A percentile compares a stretch with the other conserved stretches of the same genome.
These are phyloP conservation scores for Bipolaris cookei DNA, from an alignment of 2,329 filamentous ascomycete species.

Conservation along the genomic window DNA sequence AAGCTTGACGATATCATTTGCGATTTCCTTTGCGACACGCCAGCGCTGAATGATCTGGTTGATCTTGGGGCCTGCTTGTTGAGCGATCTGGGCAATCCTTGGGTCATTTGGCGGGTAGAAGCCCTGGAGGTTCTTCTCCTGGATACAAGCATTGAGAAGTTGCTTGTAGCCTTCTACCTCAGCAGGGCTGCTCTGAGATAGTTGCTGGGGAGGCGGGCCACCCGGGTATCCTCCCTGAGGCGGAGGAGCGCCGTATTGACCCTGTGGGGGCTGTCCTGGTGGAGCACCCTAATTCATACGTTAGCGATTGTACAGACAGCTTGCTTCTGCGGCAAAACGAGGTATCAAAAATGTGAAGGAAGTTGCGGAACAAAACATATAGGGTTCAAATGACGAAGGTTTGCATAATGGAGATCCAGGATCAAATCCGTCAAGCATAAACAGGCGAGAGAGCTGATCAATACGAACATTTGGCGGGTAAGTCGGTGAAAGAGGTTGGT, in stretches of 20 bases:
- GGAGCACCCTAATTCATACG: constrained; percentile 30
- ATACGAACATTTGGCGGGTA: constrained; percentile 32
- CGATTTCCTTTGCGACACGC: constrained; percentile 65
- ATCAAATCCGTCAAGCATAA: neutral
- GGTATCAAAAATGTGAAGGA: neutral
- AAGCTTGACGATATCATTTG: constrained; percentile 67
- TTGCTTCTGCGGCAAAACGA: constrained; percentile 14
- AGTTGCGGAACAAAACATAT: neutral
- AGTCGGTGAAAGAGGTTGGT: constrained; percentile 13
- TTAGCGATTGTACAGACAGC: constrained; percentile 11
- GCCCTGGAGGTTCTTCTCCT: constrained; percentile 64
- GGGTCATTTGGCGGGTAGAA: constrained; percentile 65
- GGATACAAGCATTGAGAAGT: constrained; percentile 61
- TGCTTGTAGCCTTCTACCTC: constrained; percentile 64
- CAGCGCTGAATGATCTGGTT: constrained; percentile 63
- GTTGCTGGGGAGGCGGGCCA: constrained; percentile 44
- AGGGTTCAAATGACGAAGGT: neutral
- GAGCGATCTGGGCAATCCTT: constrained; percentile 58
- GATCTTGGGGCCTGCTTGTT: constrained; percentile 58
- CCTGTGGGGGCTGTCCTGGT: constrained; percentile 41
- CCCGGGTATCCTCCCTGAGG: constrained; percentile 42
- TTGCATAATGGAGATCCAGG: neutral
- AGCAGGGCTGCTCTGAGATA: constrained; percentile 54
- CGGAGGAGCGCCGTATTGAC: constrained; percentile 44
- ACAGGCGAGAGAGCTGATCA: neutral